Base-by-base conservation (phyloP, 2,329 filamentous ascomycete genomes). In the Lasiodiplodia hormozganensis region DNA sequence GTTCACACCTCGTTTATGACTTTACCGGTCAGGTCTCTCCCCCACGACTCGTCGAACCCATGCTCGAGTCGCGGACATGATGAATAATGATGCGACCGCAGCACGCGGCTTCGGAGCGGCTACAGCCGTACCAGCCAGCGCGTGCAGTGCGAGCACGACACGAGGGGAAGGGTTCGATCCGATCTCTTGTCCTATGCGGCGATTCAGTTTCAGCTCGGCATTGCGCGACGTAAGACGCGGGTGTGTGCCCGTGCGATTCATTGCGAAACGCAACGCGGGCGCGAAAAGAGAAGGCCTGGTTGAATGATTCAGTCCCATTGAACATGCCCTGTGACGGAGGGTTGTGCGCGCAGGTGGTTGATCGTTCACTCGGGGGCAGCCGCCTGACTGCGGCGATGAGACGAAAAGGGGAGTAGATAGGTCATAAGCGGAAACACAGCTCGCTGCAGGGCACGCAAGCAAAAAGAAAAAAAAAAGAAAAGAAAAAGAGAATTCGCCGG, bases 381-480 rank as follows among this genome's bases (percentile, higher is more conserved):
- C 18, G n/a, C 7, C 34, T n/a, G 25, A 18, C 10, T 7, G 38
- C 38, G 40, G 43, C 36, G 47, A 38, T 53, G 47, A 23, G 60
- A 52, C 60, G 43, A 64, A 64, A 64, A 34, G 60, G 60, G 60
- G 43, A 23, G 31, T 18, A 31, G 58, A 36, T 62, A 23, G 43
- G 40, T 64, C 51, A 18, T 52, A 64, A 52, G 60, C 51, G 60
- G 58, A 31, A 64, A 64, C 60, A 47, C 60, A 34, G 60, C 43
- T 52, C 21, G 60, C 60, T 64, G 60, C 60, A 64, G 60, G 43
- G 60, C 60, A 47, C 43, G 60, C 60, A 64, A 31, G 60, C 47
- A 36, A 49, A 12, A 31, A 51, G n/a, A 28, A 52, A 52, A 49
- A 52, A 52, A 52, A 36, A 47, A 34, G 31, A 34, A 21, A 47